Evolutionary conservation across 768 basidiomycete genomes (phyloP).

Genomic region (Termitomyces heimii): DNA sequence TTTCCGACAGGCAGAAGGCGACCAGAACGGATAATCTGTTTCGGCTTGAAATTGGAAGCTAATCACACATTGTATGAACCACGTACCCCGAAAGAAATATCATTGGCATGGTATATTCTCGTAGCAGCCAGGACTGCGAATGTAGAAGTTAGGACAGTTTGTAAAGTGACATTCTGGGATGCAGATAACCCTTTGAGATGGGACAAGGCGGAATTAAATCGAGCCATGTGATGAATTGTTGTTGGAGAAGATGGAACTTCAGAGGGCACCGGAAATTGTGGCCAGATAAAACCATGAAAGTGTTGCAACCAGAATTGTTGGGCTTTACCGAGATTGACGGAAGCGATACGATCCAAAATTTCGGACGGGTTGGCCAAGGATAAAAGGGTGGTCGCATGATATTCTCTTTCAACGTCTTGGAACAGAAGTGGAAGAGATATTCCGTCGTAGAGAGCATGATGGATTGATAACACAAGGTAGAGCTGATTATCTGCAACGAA

Average conservation of each 20-base stretch:
- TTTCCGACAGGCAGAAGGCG: slow-evolving; percentile 24
- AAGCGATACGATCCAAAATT: slow-evolving; percentile 21
- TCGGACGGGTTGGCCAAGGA: slow-evolving; percentile 10
- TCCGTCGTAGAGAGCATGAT: slow-evolving; percentile 30
- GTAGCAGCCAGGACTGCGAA: slow-evolving; percentile 22
- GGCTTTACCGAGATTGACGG: slow-evolving; percentile 16
- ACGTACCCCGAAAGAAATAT: slow-evolving; percentile 29
- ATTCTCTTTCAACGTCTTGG: slow-evolving; percentile 21
- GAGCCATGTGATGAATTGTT: slow-evolving; percentile 7
- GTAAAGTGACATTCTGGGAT: slow-evolving; percentile 23
- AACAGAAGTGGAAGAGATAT: slow-evolving; percentile 24
- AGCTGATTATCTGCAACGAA: slow-evolving; percentile 10
- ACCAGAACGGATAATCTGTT: slow-evolving; percentile 29
- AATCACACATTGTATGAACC: neutral
- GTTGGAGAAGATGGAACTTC: neutral
- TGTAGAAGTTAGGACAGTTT: slow-evolving; percentile 24
- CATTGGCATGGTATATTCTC: slow-evolving; percentile 18
- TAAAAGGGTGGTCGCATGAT: slow-evolving; percentile 6
- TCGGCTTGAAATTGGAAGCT: neutral
- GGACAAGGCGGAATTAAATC: slow-evolving; percentile 18
- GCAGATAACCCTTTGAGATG: slow-evolving; percentile 19
- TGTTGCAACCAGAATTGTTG: slow-evolving; percentile 22
- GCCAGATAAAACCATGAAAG: slow-evolving; percentile 22
- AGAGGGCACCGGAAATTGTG: slow-evolving; percentile 5
- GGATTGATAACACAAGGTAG: slow-evolving; percentile 24